These are phyloP conservation scores for Talaromyces funiculosus DNA, from an alignment of 2,329 filamentous ascomycete genomes.

Conservation along the genomic window DNA sequence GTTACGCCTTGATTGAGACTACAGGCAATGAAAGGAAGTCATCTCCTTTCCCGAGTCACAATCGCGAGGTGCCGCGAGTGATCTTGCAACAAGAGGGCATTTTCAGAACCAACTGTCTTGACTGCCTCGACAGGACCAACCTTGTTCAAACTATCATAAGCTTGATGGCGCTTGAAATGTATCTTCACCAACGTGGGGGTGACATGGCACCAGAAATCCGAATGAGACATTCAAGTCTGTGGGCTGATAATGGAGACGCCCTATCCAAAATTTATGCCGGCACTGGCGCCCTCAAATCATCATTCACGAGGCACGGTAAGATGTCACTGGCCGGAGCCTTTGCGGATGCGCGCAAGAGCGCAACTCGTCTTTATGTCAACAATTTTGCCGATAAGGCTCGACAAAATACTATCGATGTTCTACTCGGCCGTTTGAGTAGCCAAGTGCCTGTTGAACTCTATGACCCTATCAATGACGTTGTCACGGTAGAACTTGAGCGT, in stretches of 20 bases:
- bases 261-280: conserved; percentile 94
- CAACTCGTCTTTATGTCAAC: conserved; percentile 91
- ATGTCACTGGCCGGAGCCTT: conserved; percentile 92
- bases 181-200: conserved; percentile 67
- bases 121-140: conserved; percentile 94
- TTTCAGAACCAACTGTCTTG: conserved; percentile 91
- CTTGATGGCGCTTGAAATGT: conserved; percentile 82
- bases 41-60: conserved; percentile 44
- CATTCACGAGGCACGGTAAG: conserved; percentile 88
- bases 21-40: conserved; percentile 22
- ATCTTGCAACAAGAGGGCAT: conserved; percentile 90
- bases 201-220: conserved; percentile 74
- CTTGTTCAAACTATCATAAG: conserved; percentile 94
- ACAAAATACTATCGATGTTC: conserved; percentile 90
- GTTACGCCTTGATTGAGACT: conserved; percentile 82
- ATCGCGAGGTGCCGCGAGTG: conserved; percentile 49
- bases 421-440: conserved; percentile 77
- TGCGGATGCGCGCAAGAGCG: conserved; percentile 92
- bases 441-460: conserved; percentile 80
- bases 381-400: conserved; percentile 92
- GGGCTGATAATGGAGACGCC: conserved; percentile 95
- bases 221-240: conserved; percentile 84
- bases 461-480: conserved; percentile 90
- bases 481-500: conserved; percentile 68
- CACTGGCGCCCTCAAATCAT: conserved; percentile 90